Base-by-base conservation (phyloP, 2,329 filamentous ascomycete species). In the Exophiala bonariae region DNA sequence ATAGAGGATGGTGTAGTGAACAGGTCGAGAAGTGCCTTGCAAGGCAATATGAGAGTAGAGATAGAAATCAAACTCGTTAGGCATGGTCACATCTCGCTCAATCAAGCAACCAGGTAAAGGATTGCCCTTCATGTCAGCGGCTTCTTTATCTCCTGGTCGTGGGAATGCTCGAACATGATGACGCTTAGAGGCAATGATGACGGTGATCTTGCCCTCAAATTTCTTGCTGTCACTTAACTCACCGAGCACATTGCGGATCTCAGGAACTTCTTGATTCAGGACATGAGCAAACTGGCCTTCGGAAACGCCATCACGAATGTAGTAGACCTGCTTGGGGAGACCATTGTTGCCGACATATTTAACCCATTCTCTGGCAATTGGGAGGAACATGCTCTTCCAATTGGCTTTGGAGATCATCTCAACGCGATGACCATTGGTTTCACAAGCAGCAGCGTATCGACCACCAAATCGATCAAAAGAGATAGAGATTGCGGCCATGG, bases 91-190 rank as follows among this genome's bases (percentile, higher is more conserved):
- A 49, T 95, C 92, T 26, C 77, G 78, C 67, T 97, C 92, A 4
- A 99, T 84, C 1, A 99, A 65, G 0, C 88, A 95, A 3, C 93
- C 95, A 0, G 92, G 92, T 0, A 92, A 66, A 1, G 90, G 80
- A 61, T 97, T 99, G 28, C 76, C 79, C 56, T 95, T 95, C 39
- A 77, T 77, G 62, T 99, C 93, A 4, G 71, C 77, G 10, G 73
- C 68, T 47, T 79, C 76, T 14, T 66, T 69, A 0, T 72, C 67
- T 38, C 81, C 77, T 0, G 93, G 92, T 38, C 81, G 77, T 0
- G 23, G 23, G 73, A 97, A 97, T 66, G 96, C 90, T 13, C 93
- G 87, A 43, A 96, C 83, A 61, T 96, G 92, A 58, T 99, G 93
- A 3, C 93, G 86, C 77, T 99, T 99, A 1, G 88, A 91, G 1